These are phyloP conservation scores for Comarum palustre DNA, from an alignment of 306 rosid genomes.

Conservation along the genomic window DNA sequence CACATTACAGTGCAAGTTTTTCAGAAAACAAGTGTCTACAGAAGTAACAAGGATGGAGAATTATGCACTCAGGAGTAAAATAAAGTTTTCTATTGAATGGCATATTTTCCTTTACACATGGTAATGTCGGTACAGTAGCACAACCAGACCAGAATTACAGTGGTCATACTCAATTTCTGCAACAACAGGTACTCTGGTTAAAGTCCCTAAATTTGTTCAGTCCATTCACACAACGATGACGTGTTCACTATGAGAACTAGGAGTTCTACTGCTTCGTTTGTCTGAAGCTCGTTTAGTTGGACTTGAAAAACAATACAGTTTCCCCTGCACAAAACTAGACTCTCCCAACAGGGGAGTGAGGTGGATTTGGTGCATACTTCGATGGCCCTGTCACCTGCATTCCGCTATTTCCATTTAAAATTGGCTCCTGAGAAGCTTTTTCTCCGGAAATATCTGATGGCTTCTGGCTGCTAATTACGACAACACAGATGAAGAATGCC, in stretches of 20 bases:
- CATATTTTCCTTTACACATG: slow-evolving; percentile 32
- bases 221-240: not conserved
- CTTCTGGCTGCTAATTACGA: slow-evolving; percentile 48
- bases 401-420: slow-evolving; percentile 26
- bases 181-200: slow-evolving; percentile 11
- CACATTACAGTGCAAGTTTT: not conserved
- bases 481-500: slow-evolving; percentile 73
- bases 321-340: slow-evolving; percentile 42
- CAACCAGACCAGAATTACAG: slow-evolving; percentile 32
- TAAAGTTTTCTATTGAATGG: not conserved
- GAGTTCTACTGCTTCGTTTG: slow-evolving; percentile 18
- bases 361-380: slow-evolving; percentile 70
- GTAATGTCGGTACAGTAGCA: slow-evolving; percentile 26
- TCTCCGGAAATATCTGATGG: slow-evolving; percentile 34
- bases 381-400: slow-evolving; percentile 38
- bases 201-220: slow-evolving; percentile 10
- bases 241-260: slow-evolving; percentile 3
- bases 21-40: not conserved
- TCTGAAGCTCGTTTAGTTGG: slow-evolving; percentile 30
- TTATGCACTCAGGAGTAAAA: not conserved
- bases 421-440: slow-evolving; percentile 26
- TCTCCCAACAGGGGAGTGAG: slow-evolving; percentile 81
- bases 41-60: not conserved
- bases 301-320: slow-evolving; percentile 22
- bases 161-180: slow-evolving; percentile 23